phyloP scores from a whole-genome alignment of 2,329 filamentous ascomycete genomes.

The Emydomyces testavorans region DNA sequence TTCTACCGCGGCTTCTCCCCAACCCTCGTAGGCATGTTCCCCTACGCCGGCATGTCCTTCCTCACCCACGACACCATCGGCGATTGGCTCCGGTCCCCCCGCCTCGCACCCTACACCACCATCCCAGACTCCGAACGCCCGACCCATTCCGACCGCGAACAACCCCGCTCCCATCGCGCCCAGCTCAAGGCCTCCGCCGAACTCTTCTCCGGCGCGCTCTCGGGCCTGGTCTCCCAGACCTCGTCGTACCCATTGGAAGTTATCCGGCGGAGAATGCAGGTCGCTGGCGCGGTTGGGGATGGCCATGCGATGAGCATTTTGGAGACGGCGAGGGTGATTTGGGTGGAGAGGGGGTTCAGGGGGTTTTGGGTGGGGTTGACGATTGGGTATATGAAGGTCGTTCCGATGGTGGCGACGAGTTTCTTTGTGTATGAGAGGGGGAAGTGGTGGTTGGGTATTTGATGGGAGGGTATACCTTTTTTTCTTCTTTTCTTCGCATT shows the following conservation, averaged over 20 bases:
- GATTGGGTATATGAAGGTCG: slow-evolving; percentile 89
- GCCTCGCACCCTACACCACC: slow-evolving; percentile 61
- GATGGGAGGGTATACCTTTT: background rate
- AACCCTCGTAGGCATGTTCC: slow-evolving; percentile 86
- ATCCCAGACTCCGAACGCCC: slow-evolving; percentile 46
- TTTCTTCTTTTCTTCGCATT: background rate
- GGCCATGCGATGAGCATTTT: slow-evolving; percentile 64
- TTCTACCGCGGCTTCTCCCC: slow-evolving; percentile 93
- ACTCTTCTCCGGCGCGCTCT: slow-evolving; percentile 68
- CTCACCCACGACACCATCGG: slow-evolving; percentile 85
- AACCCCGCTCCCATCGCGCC: slow-evolving; percentile 48
- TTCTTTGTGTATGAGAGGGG: slow-evolving; percentile 58
- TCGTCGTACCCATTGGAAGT: slow-evolving; percentile 90
- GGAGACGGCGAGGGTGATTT: slow-evolving; percentile 68
- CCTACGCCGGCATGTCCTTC: slow-evolving; percentile 92
- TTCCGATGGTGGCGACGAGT: slow-evolving; percentile 71
- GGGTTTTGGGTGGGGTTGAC: slow-evolving; percentile 90
- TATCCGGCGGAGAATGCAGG: slow-evolving; percentile 86
- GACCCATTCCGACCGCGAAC: slow-evolving; percentile 27
- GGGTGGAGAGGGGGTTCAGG: slow-evolving; percentile 58
- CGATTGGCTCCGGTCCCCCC: slow-evolving; percentile 63
- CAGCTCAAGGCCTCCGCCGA: slow-evolving; percentile 77
- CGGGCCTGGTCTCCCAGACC: slow-evolving; percentile 82
- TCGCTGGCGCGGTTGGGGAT: slow-evolving; percentile 86
- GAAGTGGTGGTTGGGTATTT: slow-evolving; percentile 57